Base-by-base conservation (phyloP, 192 early-diverging fungal species). In the Linnemannia elongata region DNA sequence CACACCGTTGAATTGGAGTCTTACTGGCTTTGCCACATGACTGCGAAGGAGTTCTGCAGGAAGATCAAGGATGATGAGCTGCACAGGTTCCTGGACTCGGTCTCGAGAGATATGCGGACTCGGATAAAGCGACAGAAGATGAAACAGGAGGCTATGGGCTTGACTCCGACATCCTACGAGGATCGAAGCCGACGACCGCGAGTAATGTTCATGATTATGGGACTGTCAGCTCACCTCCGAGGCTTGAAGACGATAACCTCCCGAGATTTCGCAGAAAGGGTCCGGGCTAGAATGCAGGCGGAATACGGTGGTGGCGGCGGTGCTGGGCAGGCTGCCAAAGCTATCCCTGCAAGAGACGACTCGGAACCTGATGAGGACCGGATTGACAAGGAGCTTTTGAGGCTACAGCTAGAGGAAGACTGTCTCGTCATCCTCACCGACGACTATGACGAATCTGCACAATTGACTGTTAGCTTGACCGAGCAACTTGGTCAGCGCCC, bases 121-220 rank as follows among this genome's bases (percentile, higher is more conserved):
- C 57, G 79, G 6, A 78, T 69, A 42, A 81, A 78, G 42, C 74
- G 74, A 68, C 79, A 87, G 15, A 76, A 42, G 18, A 12, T 75
- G 41, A 73, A 42, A 15, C 33, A 77, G 13, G 52, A 57, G 8
- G n/a, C 73, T 8, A 45, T 33, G 63, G 47, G 18, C 6, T 76
- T 76, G 54, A 66, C 27, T 2, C 60, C 60, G 60, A 27, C 60
- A 30, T 35, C 60, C 13, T 66, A 69, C n/a, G 75, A 87, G 12
- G 44, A 74, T n/a, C 75, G 60, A n/a, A 24, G 35, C 3, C 85
- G 70, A 17, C 42, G 66, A 4, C 82, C 75, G 52, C 80, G 89
- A 22, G 24, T 92, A 3, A 77, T 92, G 18, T 52, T 89, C 4
- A 71, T 92, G 69, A 72, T 91, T 41, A 75, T 87, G 45, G 91